Conservation (phyloP, 495 filamentous ascomycete species). For the Apodospora peruviana region DNA sequence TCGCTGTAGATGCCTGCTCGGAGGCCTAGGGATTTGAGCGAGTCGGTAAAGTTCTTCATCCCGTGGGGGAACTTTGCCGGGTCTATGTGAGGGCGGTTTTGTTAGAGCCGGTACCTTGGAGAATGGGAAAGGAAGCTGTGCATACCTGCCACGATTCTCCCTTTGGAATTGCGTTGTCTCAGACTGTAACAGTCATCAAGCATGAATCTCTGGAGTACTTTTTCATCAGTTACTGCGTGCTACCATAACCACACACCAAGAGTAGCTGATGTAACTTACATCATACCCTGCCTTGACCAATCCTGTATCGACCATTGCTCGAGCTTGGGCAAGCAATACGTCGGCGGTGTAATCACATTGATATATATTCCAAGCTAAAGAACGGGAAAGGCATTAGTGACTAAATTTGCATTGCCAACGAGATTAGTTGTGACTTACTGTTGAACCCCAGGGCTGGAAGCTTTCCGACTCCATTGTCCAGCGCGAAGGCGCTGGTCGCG, state of each 20-base stretch:
- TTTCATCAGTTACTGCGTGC: too few species aligned
- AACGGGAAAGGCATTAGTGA: neutral
- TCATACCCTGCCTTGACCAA: constrained; percentile 5
- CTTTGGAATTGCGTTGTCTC: neutral
- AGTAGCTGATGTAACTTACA: neutral
- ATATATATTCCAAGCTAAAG: constrained; percentile 1
- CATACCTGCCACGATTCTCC: constrained; percentile 2
- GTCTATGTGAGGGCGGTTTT: constrained; percentile 6
- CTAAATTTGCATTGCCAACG: neutral
- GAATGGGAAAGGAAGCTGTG: neutral
- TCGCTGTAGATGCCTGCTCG: constrained; percentile 28
- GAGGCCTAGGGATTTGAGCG: constrained; percentile 26
- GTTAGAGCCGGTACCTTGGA: neutral
- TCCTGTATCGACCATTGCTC: constrained; percentile 4
- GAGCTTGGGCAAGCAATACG: constrained; percentile 1
- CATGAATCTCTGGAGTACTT: constrained; percentile 2
- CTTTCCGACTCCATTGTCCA: constrained; percentile 8
- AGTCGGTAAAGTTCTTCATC: constrained; percentile 22
- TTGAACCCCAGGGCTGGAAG: constrained; percentile 5
- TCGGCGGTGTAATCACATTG: constrained; percentile 7
- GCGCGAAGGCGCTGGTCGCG: neutral
- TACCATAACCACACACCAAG: neutral
- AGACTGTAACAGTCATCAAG: constrained; percentile 8
- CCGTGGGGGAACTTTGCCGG: constrained; percentile 18
- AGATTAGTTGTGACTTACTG: neutral